Evolutionary conservation across 257 asterid genomes (phyloP).

Genomic region (Paulownia fortunei): DNA sequence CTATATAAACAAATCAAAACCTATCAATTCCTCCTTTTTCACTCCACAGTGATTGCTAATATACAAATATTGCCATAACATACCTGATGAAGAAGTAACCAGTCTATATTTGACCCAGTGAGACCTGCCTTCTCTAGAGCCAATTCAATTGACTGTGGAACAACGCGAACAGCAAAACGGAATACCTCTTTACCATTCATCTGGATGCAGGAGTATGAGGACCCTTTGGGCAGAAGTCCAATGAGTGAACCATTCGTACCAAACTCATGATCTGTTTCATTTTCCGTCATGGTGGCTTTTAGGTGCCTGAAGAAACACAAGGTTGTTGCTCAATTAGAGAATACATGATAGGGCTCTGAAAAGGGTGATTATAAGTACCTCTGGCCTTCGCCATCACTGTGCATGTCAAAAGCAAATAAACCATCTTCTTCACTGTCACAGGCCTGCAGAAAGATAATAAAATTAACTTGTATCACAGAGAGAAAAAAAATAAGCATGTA

Average conservation of each 20-base stretch:
- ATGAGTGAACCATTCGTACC: constrained; percentile 76
- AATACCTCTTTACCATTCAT: constrained; percentile 98
- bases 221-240: constrained; percentile 58
- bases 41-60: background rate
- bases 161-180: constrained; percentile 84
- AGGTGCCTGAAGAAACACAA: constrained; percentile 54
- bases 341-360: constrained; percentile 21
- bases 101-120: constrained; percentile 68
- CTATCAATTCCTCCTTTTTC: background rate
- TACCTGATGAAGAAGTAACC: constrained; percentile 98
- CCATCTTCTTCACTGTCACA: constrained; percentile 81
- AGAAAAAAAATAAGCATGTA: background rate
- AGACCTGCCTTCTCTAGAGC: constrained; percentile 82
- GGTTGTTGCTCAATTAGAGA: background rate
- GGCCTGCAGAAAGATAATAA: constrained; percentile 52
- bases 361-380: constrained; percentile 44
- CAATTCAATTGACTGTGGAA: constrained; percentile 83
- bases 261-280: constrained; percentile 44
- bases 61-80: background rate
- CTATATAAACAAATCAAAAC: background rate
- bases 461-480: background rate
- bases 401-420: constrained; percentile 76
- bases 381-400: constrained; percentile 85
- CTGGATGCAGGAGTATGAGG: constrained; percentile 76
- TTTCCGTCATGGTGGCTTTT: constrained; percentile 60